Evolutionary conservation across 768 basidiomycete species (phyloP), one percentile per base, ranked within the genome.

Genomic region (Boletus sensibilis): DNA sequence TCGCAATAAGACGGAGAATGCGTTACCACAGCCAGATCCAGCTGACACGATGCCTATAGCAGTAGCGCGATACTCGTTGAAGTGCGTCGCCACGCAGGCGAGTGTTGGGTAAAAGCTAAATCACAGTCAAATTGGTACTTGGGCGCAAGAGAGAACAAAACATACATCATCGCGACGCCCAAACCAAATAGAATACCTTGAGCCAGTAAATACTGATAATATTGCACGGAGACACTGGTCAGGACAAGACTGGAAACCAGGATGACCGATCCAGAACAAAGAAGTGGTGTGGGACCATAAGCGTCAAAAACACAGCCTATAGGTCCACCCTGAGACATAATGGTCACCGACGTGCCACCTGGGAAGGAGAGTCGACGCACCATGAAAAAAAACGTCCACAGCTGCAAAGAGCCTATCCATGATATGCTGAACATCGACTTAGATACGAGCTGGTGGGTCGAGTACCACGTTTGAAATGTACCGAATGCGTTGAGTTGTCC

Each of bases 401-500:
- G 72, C 62, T 88, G 87, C 44, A 88, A 58, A 2, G 84, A 84
- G 6, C 86, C 87, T 59, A 89, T 87, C 83, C 86, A 87, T 3
- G 86, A 83, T 58, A 88, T 85, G 23, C 76, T 79, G 37, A 82
- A 83, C 14, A 82, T 72, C 14, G 82, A 70, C 35, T 78, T 59
- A 59, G 76, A 67, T 18, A 67, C 66, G 18, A 90, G 76, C 66
- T 88, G 83, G 67, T 90, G 82, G 14, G 68, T 70, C 11, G 78
- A 74, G 61, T 90, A 89, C 82, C 83, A 88, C 13, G 82, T 71
- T 67, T 88, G 85, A 67, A 83, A 90, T 40, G 85, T 86, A 16
- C 88, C 88, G 59, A 88, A 90, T 43, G 87, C 80, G 50, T 77
- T 85, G 75, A 88, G 82, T 61, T 83, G 85, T 10, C 88, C 88